Conservation (phyloP, 176 grass and related monocot species). For the Rhynchospora pubera region DNA sequence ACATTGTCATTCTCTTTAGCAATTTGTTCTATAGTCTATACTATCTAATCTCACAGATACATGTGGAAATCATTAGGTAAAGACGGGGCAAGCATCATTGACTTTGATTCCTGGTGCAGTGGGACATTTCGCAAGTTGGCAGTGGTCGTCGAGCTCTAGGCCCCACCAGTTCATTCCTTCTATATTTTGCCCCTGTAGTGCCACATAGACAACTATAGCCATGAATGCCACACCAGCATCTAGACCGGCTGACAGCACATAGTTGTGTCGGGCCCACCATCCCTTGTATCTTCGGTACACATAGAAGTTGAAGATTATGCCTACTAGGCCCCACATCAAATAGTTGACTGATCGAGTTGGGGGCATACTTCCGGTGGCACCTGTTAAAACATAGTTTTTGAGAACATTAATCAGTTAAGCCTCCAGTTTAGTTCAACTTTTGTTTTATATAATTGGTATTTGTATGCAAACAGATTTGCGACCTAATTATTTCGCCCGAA, state of each 20-base stretch:
- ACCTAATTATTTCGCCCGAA: too few relatives aligned
- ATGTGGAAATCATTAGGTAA: neutral
- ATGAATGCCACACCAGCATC: slow-evolving; percentile 58
- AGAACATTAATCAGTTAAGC: neutral
- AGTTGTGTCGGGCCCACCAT: slow-evolving; percentile 76
- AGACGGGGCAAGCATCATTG: slow-evolving; percentile 9
- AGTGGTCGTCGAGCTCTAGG: slow-evolving; percentile 56
- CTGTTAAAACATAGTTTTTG: neutral
- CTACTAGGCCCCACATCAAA: slow-evolving; percentile 53
- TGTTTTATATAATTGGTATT: neutral
- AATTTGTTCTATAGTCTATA: neutral
- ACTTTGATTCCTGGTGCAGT: slow-evolving; percentile 38
- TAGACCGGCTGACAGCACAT: slow-evolving; percentile 44
- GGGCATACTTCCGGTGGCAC: slow-evolving; percentile 44
- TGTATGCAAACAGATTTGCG: neutral
- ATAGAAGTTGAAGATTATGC: slow-evolving; percentile 41
- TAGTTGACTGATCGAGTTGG: slow-evolving; percentile 65
- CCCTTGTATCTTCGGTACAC: slow-evolving; percentile 38
- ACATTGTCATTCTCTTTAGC: neutral
- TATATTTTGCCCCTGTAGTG: slow-evolving; percentile 40
- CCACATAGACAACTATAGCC: slow-evolving; percentile 25
- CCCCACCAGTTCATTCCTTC: slow-evolving; percentile 58
- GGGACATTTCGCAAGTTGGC: slow-evolving; percentile 35
- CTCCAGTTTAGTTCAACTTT: neutral
- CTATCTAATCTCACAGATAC: neutral